Evolutionary conservation across 257 asterid genomes (phyloP).

Genomic region (Nicotiana paniculata): DNA sequence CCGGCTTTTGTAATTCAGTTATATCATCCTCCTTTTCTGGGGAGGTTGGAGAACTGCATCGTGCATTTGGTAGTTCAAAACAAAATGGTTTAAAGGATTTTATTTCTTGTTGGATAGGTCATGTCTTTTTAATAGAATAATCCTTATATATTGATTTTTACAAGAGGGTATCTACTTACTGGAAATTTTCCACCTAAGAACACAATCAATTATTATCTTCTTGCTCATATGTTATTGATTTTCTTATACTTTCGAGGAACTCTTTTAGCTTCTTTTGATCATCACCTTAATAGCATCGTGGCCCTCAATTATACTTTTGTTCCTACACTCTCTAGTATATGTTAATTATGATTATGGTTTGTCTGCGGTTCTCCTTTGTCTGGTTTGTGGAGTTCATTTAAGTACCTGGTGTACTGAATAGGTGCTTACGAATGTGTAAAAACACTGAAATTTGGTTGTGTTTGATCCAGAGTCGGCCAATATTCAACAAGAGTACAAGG

Average conservation of each 20-base stretch:
- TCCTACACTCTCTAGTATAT: background rate
- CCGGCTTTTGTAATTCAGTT: background rate
- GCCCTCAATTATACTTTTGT: background rate
- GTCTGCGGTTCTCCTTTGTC: background rate
- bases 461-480: conserved; percentile 80
- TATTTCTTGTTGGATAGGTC: background rate
- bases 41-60: background rate
- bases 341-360: background rate
- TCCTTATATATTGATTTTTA: background rate
- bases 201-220: background rate
- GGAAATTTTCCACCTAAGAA: background rate
- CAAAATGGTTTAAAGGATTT: background rate
- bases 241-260: background rate
- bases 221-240: background rate
- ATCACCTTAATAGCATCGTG: background rate
- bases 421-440: background rate
- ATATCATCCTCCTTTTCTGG: background rate
- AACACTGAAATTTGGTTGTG: background rate
- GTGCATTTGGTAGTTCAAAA: background rate
- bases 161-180: background rate
- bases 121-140: background rate
- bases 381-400: background rate
- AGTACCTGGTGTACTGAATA: background rate
- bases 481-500: conserved; percentile 89
- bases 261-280: background rate